Evolutionary conservation across 345 rosid species (phyloP), one percentile per base, ranked within the genome.

Genomic region (Citrus sp.): DNA sequence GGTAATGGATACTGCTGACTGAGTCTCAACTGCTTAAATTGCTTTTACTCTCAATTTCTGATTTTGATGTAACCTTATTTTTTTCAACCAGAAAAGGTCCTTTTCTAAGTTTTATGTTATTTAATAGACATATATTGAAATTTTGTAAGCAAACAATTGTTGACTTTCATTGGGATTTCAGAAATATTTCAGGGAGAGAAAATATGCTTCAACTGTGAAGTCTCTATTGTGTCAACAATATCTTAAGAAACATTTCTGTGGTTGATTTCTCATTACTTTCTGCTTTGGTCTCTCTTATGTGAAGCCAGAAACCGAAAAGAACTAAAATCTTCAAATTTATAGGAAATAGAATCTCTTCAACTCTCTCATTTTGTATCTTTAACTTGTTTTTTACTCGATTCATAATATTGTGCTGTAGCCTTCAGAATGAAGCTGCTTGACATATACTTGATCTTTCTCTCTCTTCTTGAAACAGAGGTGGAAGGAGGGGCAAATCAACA

Each of bases 1-100:
- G 19, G 66, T 8, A 56, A 67, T 35, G n/a, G 6, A 27, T 10
- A 19, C 30, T 35, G 37, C 38, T 1, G 30, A 65, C 49, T 37
- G 34, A 14, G 21, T 25, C 51, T 37, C 40, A 25, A 35, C 22
- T 77, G 25, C 37, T 56, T 56, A 24, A 55, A 35, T 66, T 77
- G 56, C 51, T 76, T 76, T 55, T 28, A 74, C 70, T 56, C 35
- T 21, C 32, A 34, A 25, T 67, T 64, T 66, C 67, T n/a, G 18
- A 32, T 54, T 76, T 66, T 76, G 8, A 30, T 30, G 24, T 67
- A 12, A 12, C 8, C 18, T n/a, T 54, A 24, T 67, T 25, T 27
- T 30, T 67, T 67, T 12, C 32, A 63, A 65, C 32, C 38, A 60
- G 64, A 14, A 72, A 34, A 34, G 7, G 30, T 38, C 59, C 38